A percentile compares a stretch with the other conserved stretches of the same genome.
Conservation (phyloP, 306 rosid genomes). For the Casuarina cunninghamiana region DNA sequence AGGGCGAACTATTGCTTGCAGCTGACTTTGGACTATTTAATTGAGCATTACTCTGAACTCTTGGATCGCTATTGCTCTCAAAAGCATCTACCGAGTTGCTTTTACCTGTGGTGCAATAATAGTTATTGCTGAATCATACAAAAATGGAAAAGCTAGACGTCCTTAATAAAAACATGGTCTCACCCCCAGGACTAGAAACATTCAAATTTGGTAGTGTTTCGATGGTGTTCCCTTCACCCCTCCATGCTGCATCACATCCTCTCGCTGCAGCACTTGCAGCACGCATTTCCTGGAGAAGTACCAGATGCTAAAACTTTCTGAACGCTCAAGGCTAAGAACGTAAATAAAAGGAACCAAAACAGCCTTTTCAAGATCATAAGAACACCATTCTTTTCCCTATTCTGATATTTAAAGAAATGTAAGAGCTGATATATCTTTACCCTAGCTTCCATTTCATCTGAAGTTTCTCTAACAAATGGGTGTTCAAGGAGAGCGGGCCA, state of each 20-base stretch:
- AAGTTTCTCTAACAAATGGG: conserved; percentile 83
- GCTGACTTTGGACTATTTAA: conserved; percentile 40
- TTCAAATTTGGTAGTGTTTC: conserved; percentile 42
- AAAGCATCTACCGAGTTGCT: conserved; percentile 33
- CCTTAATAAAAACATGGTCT: conserved; percentile 2
- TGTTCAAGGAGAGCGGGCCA: conserved; percentile 98
- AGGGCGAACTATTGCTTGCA: conserved; percentile 42
- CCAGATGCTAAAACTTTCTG: neutral
- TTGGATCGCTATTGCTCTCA: conserved; percentile 41
- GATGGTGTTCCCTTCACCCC: conserved; percentile 52
- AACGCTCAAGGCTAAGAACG: neutral
- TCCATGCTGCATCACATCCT: conserved; percentile 48
- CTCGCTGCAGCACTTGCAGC: conserved; percentile 43
- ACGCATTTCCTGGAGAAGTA: conserved; percentile 53
- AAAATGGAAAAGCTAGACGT: conserved; percentile 4
- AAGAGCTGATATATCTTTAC: conserved; percentile 43
- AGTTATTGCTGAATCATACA: conserved; percentile 12
- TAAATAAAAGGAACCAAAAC: neutral
- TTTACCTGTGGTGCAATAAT: conserved; percentile 33
- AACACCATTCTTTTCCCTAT: neutral
- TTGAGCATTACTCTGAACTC: conserved; percentile 52
- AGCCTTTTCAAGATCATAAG: neutral
- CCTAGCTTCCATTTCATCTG: conserved; percentile 56
- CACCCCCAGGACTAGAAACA: conserved; percentile 36
- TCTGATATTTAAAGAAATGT: conserved; percentile 10